Evolutionary conservation across 345 rosid genomes (phyloP), one percentile per base, ranked within the genome.

Genomic region (Eucalyptus viminalis): DNA sequence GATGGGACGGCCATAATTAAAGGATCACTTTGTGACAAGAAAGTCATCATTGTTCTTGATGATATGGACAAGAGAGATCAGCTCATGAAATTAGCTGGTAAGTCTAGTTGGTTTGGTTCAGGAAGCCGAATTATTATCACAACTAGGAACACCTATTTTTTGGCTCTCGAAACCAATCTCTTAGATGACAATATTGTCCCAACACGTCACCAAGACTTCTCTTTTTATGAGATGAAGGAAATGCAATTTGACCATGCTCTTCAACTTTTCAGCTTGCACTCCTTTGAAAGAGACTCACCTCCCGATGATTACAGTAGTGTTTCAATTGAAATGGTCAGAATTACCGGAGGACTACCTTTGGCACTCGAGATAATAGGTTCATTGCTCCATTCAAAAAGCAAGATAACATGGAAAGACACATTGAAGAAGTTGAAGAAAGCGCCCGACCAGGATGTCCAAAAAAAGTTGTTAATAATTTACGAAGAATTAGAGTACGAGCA

Each of bases 1-100:
- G 6, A 4, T 9, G 80, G 80, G 80, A 15, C 16, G 24, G 4
- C 10, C 24, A 5, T 31, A 24, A 31, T 69, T 31, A 16, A 69
- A 34, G 9, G 0, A 16, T 8, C 1, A 31, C 22, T 69, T 7
- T 0, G 13, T 16, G 3, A 31, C 37, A 69, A 69, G 80, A 69
- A 69, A 31, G 80, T 31, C 80, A 69, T 69, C 12, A 3, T 69
- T 15, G 4, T 69, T 34, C 43, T 69, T 15, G 80, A 69, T 34
- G 80, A 69, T 31, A 31, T 31, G 43, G 80, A 69, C 80, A 69
- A 3, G 40, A 69, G 43, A 17, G 43, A 69, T 21, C 22, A 69
- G 4, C 43, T 69, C 80, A 31, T 31, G 80, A 69, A 69, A 31
- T 37, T 69, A 69, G 80, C 43, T 14, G 24, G 22, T 31, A 15